phyloP scores from a whole-genome alignment of 2,329 filamentous ascomycete species.

The Pyrenochaeta sp. region DNA sequence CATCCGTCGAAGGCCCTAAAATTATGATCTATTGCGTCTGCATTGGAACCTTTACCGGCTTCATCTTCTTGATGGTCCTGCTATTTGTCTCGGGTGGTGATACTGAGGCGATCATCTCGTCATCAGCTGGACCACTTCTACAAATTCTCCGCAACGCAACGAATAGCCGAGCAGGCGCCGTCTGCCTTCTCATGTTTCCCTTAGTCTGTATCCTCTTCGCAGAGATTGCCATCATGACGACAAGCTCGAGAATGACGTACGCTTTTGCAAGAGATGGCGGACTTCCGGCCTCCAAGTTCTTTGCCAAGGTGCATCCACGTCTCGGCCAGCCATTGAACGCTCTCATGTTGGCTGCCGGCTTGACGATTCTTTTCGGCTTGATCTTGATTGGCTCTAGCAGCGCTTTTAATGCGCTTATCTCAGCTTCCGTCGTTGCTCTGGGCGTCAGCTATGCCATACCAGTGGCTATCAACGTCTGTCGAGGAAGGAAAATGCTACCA shows the following conservation, averaged over 20 bases:
- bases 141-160: constrained; percentile 71
- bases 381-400: constrained; percentile 73
- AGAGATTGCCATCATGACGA: constrained; percentile 70
- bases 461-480: constrained; percentile 71
- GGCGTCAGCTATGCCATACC: constrained; percentile 78
- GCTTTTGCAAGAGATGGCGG: constrained; percentile 73
- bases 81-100: constrained; percentile 68
- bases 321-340: constrained; percentile 73
- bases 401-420: constrained; percentile 76
- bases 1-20: constrained; percentile 65
- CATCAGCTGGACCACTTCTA: constrained; percentile 64
- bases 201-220: constrained; percentile 70
- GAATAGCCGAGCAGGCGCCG: constrained; percentile 65
- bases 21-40: constrained; percentile 71
- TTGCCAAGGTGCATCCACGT: constrained; percentile 66
- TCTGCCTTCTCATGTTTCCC: constrained; percentile 72
- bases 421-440: constrained; percentile 74
- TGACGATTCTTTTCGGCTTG: constrained; percentile 72
- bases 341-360: constrained; percentile 64
- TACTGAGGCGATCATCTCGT: constrained; percentile 62
- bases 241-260: constrained; percentile 70
- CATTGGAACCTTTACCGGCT: constrained; percentile 69
- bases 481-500: constrained; percentile 71
- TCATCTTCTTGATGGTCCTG: constrained; percentile 67
- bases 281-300: constrained; percentile 66